Percentiles rank a stretch among this genome's conserved stretches.
These are phyloP conservation scores for Penicillium ochrochloron DNA, from an alignment of 495 filamentous ascomycete species.

Conservation along the genomic window DNA sequence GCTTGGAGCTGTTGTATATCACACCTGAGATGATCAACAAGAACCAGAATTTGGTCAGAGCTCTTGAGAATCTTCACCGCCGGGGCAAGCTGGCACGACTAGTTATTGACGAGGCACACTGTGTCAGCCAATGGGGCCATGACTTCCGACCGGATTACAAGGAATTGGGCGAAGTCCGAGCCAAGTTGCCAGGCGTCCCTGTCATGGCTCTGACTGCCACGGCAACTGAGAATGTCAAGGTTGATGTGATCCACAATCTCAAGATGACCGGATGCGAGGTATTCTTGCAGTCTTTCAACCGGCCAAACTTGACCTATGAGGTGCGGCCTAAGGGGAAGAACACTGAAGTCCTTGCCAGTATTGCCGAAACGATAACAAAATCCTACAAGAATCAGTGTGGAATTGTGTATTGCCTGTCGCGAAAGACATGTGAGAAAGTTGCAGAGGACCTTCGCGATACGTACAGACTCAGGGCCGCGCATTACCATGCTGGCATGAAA, in stretches of 20 bases:
- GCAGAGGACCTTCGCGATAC: slow-evolving; percentile 66
- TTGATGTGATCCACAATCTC: slow-evolving; percentile 88
- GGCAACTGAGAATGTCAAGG: slow-evolving; percentile 87
- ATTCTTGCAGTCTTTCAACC: slow-evolving; percentile 91
- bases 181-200: slow-evolving; percentile 74
- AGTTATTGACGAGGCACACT: slow-evolving; percentile 98
- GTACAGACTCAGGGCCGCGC: slow-evolving; percentile 69
- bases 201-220: slow-evolving; percentile 95
- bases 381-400: slow-evolving; percentile 74
- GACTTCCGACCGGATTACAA: slow-evolving; percentile 99
- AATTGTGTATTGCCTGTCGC: slow-evolving; percentile 93
- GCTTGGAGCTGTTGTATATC: slow-evolving; percentile 85
- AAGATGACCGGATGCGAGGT: slow-evolving; percentile 74
- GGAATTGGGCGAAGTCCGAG: slow-evolving; percentile 71
- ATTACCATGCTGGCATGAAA: slow-evolving; percentile 85
- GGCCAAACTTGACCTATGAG: slow-evolving; percentile 88
- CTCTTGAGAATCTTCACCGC: slow-evolving; percentile 64
- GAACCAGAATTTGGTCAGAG: slow-evolving; percentile 63
- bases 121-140: slow-evolving; percentile 98
- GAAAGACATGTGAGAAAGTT: slow-evolving; percentile 77
- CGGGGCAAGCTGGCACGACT: slow-evolving; percentile 78
- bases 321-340: slow-evolving; percentile 64
- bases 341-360: slow-evolving; percentile 63
- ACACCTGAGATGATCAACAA: slow-evolving; percentile 96
- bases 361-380: slow-evolving; percentile 71